Conservation (phyloP, 2,329 filamentous ascomycete species). For the Monilinia fructigena region DNA sequence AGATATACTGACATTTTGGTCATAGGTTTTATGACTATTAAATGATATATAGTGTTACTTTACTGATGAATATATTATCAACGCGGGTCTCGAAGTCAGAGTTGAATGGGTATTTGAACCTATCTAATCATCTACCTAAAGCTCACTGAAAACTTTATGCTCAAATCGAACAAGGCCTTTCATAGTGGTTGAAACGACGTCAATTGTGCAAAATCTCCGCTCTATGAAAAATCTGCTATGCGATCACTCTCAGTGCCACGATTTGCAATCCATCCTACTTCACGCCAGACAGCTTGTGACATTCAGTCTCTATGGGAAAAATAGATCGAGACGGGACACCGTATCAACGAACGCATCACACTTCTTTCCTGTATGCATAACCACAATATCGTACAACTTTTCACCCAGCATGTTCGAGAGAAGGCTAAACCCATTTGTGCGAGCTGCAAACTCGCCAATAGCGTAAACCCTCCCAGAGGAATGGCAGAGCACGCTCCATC, state of each 20-base stretch:
- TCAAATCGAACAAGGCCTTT: neutral
- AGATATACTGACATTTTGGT: constrained; percentile 27
- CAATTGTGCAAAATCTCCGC: neutral
- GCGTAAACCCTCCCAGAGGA: neutral
- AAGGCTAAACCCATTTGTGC: neutral
- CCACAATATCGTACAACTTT: neutral
- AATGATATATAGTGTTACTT: neutral
- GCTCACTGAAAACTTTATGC: neutral
- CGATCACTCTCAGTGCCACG: neutral
- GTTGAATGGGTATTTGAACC: neutral
- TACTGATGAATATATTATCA: neutral
- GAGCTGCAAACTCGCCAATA: neutral
- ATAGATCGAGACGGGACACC: neutral
- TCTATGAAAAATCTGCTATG: neutral
- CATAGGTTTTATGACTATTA: constrained; percentile 41
- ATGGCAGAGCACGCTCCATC: neutral
- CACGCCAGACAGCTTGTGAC: neutral
- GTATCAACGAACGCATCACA: neutral
- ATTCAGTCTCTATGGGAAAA: neutral
- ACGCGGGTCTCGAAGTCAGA: neutral
- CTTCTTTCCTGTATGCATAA: neutral
- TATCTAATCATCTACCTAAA: neutral
- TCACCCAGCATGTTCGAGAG: fast-evolving
- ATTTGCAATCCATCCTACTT: neutral
- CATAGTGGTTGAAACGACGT: neutral